These are phyloP conservation scores for Eurotiales sp. DNA, from an alignment of 2,329 filamentous ascomycete species.

Conservation along the genomic window DNA sequence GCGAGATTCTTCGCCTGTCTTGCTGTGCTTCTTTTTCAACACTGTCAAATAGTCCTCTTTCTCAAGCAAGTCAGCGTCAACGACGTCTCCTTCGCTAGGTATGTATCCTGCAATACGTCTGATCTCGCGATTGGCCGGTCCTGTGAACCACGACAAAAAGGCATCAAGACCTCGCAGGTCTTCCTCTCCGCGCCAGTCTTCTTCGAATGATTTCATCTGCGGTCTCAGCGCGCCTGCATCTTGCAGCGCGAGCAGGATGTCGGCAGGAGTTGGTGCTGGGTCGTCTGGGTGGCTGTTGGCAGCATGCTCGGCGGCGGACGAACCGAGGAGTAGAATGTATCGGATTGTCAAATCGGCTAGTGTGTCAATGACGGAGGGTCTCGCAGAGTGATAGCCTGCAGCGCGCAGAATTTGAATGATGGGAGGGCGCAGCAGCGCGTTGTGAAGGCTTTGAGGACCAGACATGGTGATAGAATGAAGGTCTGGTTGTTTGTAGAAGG, in stretches of 20 bases:
- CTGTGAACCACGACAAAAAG: constrained; percentile 75
- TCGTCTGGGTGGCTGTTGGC: constrained; percentile 63
- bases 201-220: constrained; percentile 62
- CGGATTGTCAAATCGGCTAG: constrained; percentile 81
- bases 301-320: constrained; percentile 68
- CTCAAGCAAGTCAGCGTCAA: constrained; percentile 50
- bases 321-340: constrained; percentile 72
- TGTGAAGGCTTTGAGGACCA: constrained; percentile 53
- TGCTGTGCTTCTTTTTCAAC: constrained; percentile 89
- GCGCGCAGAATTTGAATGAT: constrained; percentile 89
- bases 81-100: constrained; percentile 50
- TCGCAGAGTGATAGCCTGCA: constrained; percentile 80
- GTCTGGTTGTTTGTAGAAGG: no score
- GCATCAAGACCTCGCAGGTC: constrained; percentile 73
- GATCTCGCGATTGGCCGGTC: constrained; percentile 73
- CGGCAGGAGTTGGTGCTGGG: constrained; percentile 63
- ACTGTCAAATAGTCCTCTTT: constrained; percentile 69
- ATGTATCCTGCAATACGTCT: constrained; percentile 74
- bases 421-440: constrained; percentile 78
- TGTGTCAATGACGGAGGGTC: constrained; percentile 77
- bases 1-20: constrained; percentile 79
- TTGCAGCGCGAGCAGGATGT: constrained; percentile 81
- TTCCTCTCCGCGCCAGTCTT: constrained; percentile 67
- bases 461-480: no score
- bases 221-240: constrained; percentile 73